Conservation (phyloP, 192 early-diverging fungal genomes). For the Coemansia sp. region DNA sequence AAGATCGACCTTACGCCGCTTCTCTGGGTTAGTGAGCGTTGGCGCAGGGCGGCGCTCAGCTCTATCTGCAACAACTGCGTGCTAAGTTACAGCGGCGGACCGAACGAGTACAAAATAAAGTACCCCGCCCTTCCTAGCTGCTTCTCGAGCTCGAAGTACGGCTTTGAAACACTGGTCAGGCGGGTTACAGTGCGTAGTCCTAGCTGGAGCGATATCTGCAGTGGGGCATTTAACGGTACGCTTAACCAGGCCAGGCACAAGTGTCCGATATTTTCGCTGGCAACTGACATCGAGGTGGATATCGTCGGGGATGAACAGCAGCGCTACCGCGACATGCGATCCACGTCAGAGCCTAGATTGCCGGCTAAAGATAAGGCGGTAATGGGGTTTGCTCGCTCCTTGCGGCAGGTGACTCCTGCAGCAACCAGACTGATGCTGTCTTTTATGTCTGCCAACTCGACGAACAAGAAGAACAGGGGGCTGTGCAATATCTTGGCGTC, state of each 20-base stretch:
- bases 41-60: neutral
- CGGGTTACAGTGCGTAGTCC: neutral
- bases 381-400: neutral
- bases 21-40: conserved; percentile 1
- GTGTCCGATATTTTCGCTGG: neutral
- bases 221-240: neutral
- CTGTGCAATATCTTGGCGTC: neutral
- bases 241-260: neutral
- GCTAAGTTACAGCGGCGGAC: neutral
- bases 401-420: neutral
- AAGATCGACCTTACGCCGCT: neutral
- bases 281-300: neutral
- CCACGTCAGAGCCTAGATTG: neutral
- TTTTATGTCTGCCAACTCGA: neutral
- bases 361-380: neutral
- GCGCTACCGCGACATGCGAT: no score
- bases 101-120: neutral
- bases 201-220: neutral
- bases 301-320: neutral
- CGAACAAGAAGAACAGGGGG: neutral
- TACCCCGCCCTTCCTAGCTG: neutral
- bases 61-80: neutral
- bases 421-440: neutral
- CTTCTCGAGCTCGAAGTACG: neutral
- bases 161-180: neutral